Base-by-base conservation (phyloP, 129 eudicot species). In the Chrysanthemum makinoi region DNA sequence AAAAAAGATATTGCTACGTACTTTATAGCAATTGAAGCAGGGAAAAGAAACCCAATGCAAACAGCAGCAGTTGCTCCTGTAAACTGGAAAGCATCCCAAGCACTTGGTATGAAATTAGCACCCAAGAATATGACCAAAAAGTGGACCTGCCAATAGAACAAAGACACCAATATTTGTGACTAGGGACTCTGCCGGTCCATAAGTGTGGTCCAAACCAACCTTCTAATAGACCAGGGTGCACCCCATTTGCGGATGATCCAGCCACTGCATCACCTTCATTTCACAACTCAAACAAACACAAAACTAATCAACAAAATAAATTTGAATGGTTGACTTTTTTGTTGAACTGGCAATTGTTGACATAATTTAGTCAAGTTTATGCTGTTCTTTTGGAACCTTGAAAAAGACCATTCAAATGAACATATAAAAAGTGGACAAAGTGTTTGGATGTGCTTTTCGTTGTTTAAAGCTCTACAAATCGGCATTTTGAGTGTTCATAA, bases 141-240 rank as follows among this genome's bases (percentile, higher is more conserved):
- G 83, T 30, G 82, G 82, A 26, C 72, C 80, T 10, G 65, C 46
- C 43, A 85, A 74, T 17, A 89, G 93, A 69, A 78, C 85, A 75
- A 87, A 77, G 33, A 87, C 89, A 58, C 77, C 72, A 26, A 84
- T 18, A 11, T 89, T 87, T 46, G 84, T 73, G 50, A 80, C 80
- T 35, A 84, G 64, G 28, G 69, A 70, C 66, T 43, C 93, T 85
- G 15, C 85, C 82, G 10, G 59, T 87, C 87, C 89, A 84, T 87
- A 87, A 87, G 10, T 84, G 83, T 52, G 55, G 80, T 66, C 93
- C 89, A 63, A 82, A 87, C 93, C 93, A 87, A 10, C 86, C 86
- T 69, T 84, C 87, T 73, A 87, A 64, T 19, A 87, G 76, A 79
- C 93, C 93, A 48, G 83, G 74, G 68, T 82, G 82, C 82, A 77